These are phyloP conservation scores for Gracilaria domingensis DNA, from an alignment of 23 red algal species.

Conservation along the genomic window DNA sequence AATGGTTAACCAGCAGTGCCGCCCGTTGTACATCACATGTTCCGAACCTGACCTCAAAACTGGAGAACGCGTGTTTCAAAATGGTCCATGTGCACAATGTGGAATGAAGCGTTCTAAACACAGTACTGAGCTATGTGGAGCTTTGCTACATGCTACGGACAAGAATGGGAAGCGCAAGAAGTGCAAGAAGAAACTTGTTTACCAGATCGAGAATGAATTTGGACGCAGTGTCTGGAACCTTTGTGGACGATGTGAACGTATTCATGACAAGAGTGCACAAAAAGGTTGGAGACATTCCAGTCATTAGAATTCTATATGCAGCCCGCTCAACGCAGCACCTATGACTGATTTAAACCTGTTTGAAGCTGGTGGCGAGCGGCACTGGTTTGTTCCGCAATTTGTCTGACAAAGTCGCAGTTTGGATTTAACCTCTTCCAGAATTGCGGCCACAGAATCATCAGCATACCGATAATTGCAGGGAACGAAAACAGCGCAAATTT, in stretches of 20 bases:
- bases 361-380: background rate
- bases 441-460: conserved; percentile 24
- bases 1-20: conserved; percentile 32
- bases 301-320: no score
- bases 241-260: conserved; percentile 28
- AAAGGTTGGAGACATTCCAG: no score
- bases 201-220: conserved; percentile 28
- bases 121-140: background rate
- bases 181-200: conserved; percentile 34
- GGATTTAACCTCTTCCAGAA: conserved; percentile 57
- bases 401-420: conserved; percentile 42
- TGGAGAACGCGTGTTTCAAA: conserved; percentile 29
- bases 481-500: conserved; percentile 54
- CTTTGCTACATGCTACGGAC: conserved; percentile 7
- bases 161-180: conserved; percentile 38
- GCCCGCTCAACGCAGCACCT: background rate
- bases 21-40: conserved; percentile 23
- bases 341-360: background rate
- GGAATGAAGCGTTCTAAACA: conserved; percentile 31
- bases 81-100: conserved; percentile 25
- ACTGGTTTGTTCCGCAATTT: conserved; percentile 2
- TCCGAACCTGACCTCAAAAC: conserved; percentile 29
- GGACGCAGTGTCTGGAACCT: conserved; percentile 33
- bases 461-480: conserved; percentile 34
- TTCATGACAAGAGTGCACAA: background rate